Base-by-base conservation (phyloP, 2,329 filamentous ascomycete species). In the Fusarium pseudonygamai region DNA sequence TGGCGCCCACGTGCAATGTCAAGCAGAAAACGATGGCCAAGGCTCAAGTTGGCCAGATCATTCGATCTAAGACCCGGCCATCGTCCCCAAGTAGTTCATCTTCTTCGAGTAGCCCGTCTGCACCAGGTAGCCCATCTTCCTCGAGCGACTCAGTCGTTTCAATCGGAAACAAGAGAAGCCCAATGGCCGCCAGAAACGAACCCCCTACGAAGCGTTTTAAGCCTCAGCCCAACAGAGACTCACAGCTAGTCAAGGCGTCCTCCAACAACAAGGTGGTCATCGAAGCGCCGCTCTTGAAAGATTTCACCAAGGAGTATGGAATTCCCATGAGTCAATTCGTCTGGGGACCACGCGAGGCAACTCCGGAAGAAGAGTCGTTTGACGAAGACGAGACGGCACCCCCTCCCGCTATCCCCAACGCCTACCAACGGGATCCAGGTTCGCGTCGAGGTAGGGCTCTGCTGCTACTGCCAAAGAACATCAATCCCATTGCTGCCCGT, bases 381-480 rank as follows among this genome's bases (percentile, higher is more conserved):
- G 63, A 74, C 50, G 73, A 72, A 37, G 62, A 74, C 24, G 65
- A 65, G n/a, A 65, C 65, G 49, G 72, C 74, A 11, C 53, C 43
- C 13, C 64, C 63, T 24, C 72, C 74, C 7, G 53, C 32, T 28
- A 47, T 75, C n/a, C 69, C 72, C 28, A 49, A 39, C 32, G 24
- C 58, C 4, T 64, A 64, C 34, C 28, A 37, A 40, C 50, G 59
- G 15, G 22, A 26, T 10, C 34, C n/a, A 16, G 42, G 53, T 22
- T n/a, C 49, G 42, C 22, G 37, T 46, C 53, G 60, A 22, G 8
- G 43, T 18, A 45, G 22, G 11, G 45, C 45, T 26, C 10, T 45
- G 18, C 26, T 37, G 39, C 14, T 59, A 18, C 42, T 16, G 43
- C 6, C 34, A 18, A 37, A 13, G 20, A 58, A 34, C 30, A 22